A percentile compares a stretch with the other conserved stretches of the same genome.
Evolutionary conservation across 352 stramenopile species (phyloP).

Genomic region (Phytophthora constricta): DNA sequence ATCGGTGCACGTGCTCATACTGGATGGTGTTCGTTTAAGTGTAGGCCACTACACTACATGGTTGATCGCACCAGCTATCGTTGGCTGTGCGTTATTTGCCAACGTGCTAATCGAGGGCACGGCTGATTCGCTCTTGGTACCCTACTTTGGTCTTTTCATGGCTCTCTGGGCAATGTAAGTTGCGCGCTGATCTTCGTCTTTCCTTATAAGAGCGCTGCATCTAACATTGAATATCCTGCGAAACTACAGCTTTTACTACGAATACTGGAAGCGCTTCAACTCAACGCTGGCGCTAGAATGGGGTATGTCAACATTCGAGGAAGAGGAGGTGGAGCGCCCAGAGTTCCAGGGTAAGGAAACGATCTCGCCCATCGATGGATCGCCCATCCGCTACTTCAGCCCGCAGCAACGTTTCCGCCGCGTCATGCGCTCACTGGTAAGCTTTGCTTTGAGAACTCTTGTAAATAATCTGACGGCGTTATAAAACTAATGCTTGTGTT

Average conservation of each 20-base stretch:
- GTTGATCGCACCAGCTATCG: slow-evolving; percentile 91
- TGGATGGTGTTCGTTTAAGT: not conserved
- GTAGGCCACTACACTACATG: slow-evolving; percentile 93
- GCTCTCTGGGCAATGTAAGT: slow-evolving; percentile 75
- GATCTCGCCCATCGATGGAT: slow-evolving; percentile 74
- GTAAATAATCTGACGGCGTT: no score
- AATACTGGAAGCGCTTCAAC: slow-evolving; percentile 87
- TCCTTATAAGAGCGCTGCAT: not conserved
- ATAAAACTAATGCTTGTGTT: no score
- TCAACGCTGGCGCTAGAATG: slow-evolving; percentile 72
- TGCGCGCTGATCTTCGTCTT: not conserved
- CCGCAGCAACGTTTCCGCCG: slow-evolving; percentile 65
- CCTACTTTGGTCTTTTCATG: slow-evolving; percentile 87
- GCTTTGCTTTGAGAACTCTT: not conserved
- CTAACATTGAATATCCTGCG: not conserved
- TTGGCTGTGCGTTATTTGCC: slow-evolving; percentile 91
- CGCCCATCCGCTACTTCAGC: slow-evolving; percentile 81
- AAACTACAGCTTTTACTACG: slow-evolving; percentile 67
- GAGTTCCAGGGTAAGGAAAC: slow-evolving; percentile 81
- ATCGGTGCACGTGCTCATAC: not conserved
- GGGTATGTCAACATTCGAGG: slow-evolving; percentile 77
- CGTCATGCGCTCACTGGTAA: slow-evolving; percentile 73
- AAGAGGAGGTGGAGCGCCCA: slow-evolving; percentile 71
- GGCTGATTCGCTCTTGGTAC: slow-evolving; percentile 64
- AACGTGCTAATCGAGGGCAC: slow-evolving; percentile 68